Evolutionary conservation across 2,329 filamentous ascomycete genomes (phyloP).

Genomic region (Penicillium janthinellum): DNA sequence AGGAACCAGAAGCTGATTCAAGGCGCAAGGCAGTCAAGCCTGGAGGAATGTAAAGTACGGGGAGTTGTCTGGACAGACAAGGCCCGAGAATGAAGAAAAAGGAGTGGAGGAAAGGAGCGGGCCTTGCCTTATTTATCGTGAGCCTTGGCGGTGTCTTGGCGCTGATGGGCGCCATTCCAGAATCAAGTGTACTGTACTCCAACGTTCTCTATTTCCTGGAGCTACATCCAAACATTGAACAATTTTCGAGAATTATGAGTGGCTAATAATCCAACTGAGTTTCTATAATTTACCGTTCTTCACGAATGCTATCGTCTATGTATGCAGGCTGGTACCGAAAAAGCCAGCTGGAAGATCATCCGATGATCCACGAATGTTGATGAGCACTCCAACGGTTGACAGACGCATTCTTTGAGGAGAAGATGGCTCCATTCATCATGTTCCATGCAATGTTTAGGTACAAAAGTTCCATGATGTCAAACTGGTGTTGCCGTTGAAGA

Average conservation of each 20-base stretch:
- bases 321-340: not conserved
- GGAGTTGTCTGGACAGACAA: slow-evolving; percentile 8
- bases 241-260: not conserved
- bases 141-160: slow-evolving; percentile 14
- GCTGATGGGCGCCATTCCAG: not conserved
- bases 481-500: not conserved
- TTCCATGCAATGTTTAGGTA: not conserved
- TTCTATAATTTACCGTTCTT: not conserved
- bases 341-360: not conserved
- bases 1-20: slow-evolving; percentile 27
- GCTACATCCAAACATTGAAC: not conserved
- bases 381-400: slow-evolving; percentile 4
- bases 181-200: not conserved
- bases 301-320: not conserved
- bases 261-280: not conserved
- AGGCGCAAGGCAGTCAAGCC: slow-evolving; percentile 21
- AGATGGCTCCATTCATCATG: slow-evolving; percentile 14
- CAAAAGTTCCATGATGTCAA: slow-evolving; percentile 12
- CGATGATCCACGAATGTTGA: slow-evolving; percentile 17
- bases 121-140: slow-evolving; percentile 19
- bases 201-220: not conserved
- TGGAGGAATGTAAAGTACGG: slow-evolving; percentile 3
- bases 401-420: slow-evolving; percentile 8
- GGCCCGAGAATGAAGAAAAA: slow-evolving; percentile 2
- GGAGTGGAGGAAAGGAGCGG: slow-evolving; percentile 6